Evolutionary conservation across 345 rosid genomes (phyloP).

Genomic region (Alliaria petiolata): DNA sequence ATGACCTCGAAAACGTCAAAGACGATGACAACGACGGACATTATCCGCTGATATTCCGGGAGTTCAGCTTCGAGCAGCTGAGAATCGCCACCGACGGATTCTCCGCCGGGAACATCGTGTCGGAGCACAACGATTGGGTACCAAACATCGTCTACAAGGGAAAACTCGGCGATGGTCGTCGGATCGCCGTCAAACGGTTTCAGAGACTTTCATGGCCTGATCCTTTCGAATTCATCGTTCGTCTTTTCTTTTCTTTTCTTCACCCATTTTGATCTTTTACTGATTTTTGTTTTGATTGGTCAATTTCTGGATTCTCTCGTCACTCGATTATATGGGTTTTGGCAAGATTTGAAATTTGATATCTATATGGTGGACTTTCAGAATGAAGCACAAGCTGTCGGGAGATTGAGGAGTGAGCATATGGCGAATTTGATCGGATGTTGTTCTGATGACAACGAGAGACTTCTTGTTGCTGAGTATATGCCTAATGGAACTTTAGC

Average conservation of each 20-base stretch:
- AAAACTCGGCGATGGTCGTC: conserved; percentile 53
- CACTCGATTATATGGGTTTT: no score
- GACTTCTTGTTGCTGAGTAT: conserved; percentile 82
- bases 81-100: conserved; percentile 58
- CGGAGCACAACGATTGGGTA: conserved; percentile 67
- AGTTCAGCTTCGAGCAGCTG: conserved; percentile 56
- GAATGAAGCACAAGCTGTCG: conserved; percentile 85
- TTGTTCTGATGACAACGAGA: conserved; percentile 82
- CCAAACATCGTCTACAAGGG: conserved; percentile 71
- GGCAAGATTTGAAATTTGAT: background rate
- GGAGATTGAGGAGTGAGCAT: conserved; percentile 77
- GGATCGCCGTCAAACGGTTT: conserved; percentile 67
- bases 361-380: background rate
- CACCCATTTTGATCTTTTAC: background rate
- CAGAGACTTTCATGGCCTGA: conserved; percentile 68
- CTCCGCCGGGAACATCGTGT: conserved; percentile 53
- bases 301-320: background rate
- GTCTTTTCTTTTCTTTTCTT: conserved; percentile 15
- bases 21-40: background rate
- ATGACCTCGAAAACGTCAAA: background rate
- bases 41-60: conserved; percentile 46
- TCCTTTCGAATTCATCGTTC: conserved; percentile 61
- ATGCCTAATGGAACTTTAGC: conserved; percentile 91
- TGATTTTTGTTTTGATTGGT: background rate
- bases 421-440: conserved; percentile 87